Evolutionary conservation across 306 rosid species (phyloP), one percentile per base, ranked within the genome.

Genomic region (Prunus mongolica): DNA sequence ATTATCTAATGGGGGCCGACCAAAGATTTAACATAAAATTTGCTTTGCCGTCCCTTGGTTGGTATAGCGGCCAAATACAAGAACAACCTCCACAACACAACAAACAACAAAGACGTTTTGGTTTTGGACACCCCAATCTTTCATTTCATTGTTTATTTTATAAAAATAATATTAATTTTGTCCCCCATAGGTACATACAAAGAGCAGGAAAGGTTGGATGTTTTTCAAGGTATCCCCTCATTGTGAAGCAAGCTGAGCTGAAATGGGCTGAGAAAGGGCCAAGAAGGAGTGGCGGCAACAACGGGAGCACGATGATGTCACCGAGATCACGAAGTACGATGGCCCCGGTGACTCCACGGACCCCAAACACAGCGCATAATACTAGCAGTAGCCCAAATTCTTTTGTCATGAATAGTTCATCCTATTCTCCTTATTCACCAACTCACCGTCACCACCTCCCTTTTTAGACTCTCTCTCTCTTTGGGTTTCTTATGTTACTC

Each of bases 211-310:
- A 75, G 32, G 12, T 81, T 50, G 82, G 93, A 12, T 89, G 92
- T 65, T 87, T 74, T 12, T 86, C 88, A 79, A 83, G 91, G 84
- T 91, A 87, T 76, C 87, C 93, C 32, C 73, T 64, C 1, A 73
- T 71, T 34, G 28, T 87, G 86, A 93, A 84, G 88, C 87, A 82
- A 30, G 85, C 67, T 27, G 98, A 93, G 88, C 80, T 88, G 2
- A 82, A 80, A 70, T 93, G 97, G 96, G 93, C 91, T 0, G 97
- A 89, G 89, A 91, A 86, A 76, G 97, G 96, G 51, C 91, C 97
- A 25, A 87, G 86, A 12, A 89, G 86, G 50, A 89, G 51, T 2
- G 81, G 80, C 28, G 83, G 55, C 51, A 61, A 87, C 51, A 61
- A 87, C 28, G 69, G 71, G 66, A 78, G 86, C 45, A 51, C 76